These are phyloP conservation scores for Kurtzmaniella cleridarum DNA, from an alignment of 805 yeast species.

Conservation along the genomic window DNA sequence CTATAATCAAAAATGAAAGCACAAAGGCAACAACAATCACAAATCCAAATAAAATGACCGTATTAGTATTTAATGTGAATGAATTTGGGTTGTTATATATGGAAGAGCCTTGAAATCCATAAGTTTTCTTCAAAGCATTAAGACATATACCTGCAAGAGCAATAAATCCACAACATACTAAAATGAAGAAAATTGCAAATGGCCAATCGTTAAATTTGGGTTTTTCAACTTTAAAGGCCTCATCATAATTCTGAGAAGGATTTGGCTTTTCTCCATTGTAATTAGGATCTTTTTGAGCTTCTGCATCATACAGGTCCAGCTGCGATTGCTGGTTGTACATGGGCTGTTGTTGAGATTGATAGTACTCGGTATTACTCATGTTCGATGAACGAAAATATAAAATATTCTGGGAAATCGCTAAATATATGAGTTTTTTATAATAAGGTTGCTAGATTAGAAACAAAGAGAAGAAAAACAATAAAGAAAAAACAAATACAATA, in stretches of 20 bases:
- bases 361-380: slow-evolving; percentile 3
- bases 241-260: slow-evolving; percentile 45
- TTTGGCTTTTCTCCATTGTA: slow-evolving; percentile 26
- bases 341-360: background rate
- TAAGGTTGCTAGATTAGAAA: no score
- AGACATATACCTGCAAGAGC: slow-evolving; percentile 67
- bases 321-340: slow-evolving; percentile 1
- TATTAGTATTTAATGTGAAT: slow-evolving; percentile 71
- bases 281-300: slow-evolving; percentile 15
- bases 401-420: no score
- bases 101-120: slow-evolving; percentile 54
- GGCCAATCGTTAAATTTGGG: slow-evolving; percentile 72
- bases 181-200: slow-evolving; percentile 48
- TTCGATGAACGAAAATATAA: no score
- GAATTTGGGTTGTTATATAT: slow-evolving; percentile 48
- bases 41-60: slow-evolving; percentile 65
- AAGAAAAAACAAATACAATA: no score
- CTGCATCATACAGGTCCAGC: slow-evolving; percentile 18
- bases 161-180: slow-evolving; percentile 56
- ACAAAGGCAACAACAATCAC: slow-evolving; percentile 56
- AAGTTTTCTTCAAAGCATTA: slow-evolving; percentile 54
- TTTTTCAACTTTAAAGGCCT: slow-evolving; percentile 58
- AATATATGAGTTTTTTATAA: no score
- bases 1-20: slow-evolving; percentile 50
- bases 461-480: no score